Evolutionary conservation across 1,284 basidiomycete genomes (phyloP), one percentile per base, ranked within the genome.

Genomic region (Moesziomyces sp.): DNA sequence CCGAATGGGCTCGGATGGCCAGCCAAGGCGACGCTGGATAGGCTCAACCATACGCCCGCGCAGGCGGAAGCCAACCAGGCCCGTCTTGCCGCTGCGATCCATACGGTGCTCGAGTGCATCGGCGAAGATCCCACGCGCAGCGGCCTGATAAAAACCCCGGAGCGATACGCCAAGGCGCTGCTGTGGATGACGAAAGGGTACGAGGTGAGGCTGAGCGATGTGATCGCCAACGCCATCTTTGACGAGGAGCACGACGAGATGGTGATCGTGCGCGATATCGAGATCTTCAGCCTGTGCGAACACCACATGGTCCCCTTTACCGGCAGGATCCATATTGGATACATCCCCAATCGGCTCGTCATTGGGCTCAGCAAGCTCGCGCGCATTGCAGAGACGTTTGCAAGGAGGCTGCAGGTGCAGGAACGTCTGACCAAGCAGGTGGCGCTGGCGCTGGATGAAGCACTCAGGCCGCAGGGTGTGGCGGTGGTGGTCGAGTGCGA

Each of bases 151-250:
- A 89, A 91, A 74, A 99, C 97, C 1, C 97, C 97, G 16, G 93
- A 96, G 79, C 89, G 97, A 46, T 99, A 98, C 85, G 96, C 95
- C 30, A 93, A 99, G 85, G 95, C 97, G 28, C 87, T 99, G 56
- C 90, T 99, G 87, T 99, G 94, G 94, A 97, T 99, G 95, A 99
- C 97, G 38, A 91, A 92, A 81, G 97, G 97, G 3, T 99, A 99
- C 86, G 97, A 98, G 84, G 95, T 98, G 85, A 89, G 93, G 73
- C 86, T 99, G 71, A 89, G 90, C 85, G 96, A 99, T 84, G 95
- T 99, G 74, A 97, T 99, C 77, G 97, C 97, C 85, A 93, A 97
- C 87, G 97, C 97, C 53, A 91, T 99, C 44, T 99, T 99, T 84
- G 92, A 94, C 55, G 97, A 99, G 86, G 94, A 99, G 85, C 97